Evolutionary conservation across 2,329 filamentous ascomycete species (phyloP), one percentile per base, ranked within the genome.

Genomic region (Lachnellula occidentalis): DNA sequence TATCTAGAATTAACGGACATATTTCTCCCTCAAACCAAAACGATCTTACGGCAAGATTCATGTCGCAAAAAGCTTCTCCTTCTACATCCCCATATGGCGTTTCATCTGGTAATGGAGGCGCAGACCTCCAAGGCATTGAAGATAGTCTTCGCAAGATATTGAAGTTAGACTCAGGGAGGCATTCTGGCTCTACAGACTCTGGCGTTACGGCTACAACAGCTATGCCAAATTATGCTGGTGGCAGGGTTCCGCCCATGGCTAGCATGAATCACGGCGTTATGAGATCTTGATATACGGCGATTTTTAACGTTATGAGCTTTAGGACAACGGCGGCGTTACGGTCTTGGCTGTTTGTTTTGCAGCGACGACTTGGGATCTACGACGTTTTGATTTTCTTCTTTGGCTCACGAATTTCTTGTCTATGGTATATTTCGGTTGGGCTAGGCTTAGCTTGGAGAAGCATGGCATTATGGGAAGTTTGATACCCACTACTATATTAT

Each of bases 111-210:
- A 57, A 55, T 53, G 58, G 56, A 43, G 54, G 51, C 42, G 51
- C 60, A 34, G 62, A 69, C 57, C 43, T 67, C 58, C 57, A 61
- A 48, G 65, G 62, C 15, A 69, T 69, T 62, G 67, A 69, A 53
- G 63, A 69, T n/a, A 65, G 58, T 56, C 64, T 70, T 37, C 64
- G 68, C 24, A 66, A 59, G 41, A 63, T 70, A 19, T 58, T 70
- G 48, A 70, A 69, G 53, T 50, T 70, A 45, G 61, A 66, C 45
- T 58, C 66, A 17, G 41, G 53, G 21, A 58, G 51, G 19, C 58
- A 51, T 55, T 59, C 61, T 34, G 58, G 55, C 14, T 48, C 50
- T 45, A 24, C 50, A 34, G 41, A 42, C n/a, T 22, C 54, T 17
- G 36, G 48, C 21, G 51, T 55, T 45, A 50, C 59, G 43, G 37